Evolutionary conservation across 192 early-diverging fungal genomes (phyloP), one percentile per base, ranked within the genome.

Genomic region (Podila horticola): DNA sequence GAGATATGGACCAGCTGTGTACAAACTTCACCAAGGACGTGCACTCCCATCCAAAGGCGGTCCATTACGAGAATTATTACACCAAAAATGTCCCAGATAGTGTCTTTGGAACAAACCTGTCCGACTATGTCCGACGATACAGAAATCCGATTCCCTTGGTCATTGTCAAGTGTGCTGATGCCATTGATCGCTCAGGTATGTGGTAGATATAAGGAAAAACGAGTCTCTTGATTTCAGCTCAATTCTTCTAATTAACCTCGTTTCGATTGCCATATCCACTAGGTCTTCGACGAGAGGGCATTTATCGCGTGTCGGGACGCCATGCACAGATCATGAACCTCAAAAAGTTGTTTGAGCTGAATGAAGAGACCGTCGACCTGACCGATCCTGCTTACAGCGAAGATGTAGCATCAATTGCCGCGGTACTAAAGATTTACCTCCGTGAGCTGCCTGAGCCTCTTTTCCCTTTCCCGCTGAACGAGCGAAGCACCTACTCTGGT

Each of bases 361-460:
- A 81, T 36, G 77, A 81, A 28, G 71, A 81, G 17, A 30, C 71
- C 13, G 67, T 81, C 6, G 77, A 81, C 41, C 26, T 81, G 19
- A 73, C 71, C 2, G 71, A 73, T 13, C 76, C 76, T 17, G 15
- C 67, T 51, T 74, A 75, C 15, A 69, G 76, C 13, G 85, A 87
- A 15, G 92, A 93, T 62, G 84, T 90, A 15, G 72, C 91, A 41
- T 84, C 87, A 6, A 83, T 93, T 49, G 89, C 92, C 0, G 86
- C 84, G 1, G 71, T 93, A 7, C 76, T 93, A 7, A 93, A 93
- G 64, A 77, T 89, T 20, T 93, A 91, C 69, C 74, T 93, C 5
- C 77, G 92, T 38, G 88, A 91, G 64, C 71, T 93, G 15, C 86
- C 92, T 12, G 75, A 86, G 19, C 92, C 92, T 49, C 64, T 93